Evolutionary conservation across 2,329 filamentous ascomycete species (phyloP), one percentile per base, ranked within the genome.

Genomic region (Leptographium radiaticola): DNA sequence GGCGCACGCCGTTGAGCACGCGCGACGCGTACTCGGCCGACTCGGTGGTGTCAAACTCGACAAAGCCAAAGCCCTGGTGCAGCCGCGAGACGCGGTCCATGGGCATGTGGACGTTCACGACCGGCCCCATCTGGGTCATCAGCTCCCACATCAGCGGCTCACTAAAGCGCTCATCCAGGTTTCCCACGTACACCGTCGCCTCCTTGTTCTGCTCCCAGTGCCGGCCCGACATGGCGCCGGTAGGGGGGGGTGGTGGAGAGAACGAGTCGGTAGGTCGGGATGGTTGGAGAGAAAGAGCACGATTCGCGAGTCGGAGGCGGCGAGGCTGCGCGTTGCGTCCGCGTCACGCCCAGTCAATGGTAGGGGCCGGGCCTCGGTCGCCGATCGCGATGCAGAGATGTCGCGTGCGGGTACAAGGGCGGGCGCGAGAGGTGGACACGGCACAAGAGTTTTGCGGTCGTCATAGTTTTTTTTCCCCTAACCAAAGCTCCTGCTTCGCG

Each of bases 31-130:
- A 98, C 67, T 97, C 93, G 63, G 93, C 93, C 69, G 96, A 93
- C 64, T 89, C 84, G 67, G 95, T 89, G 61, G 86, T 90, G 65
- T 89, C 91, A 70, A 96, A 98, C 71, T 98, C 93, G 70, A 98
- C 93, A 71, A 98, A 98, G 63, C 93, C 93, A 75, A 96, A 98
- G 62, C 93, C 93, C 71, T 97, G 93, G 69, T 98, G 93, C 55
- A 84, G 86, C 66, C 96, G 89, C 48, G 93, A 96, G 62, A 98
- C 93, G 68, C 93, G 88, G 70, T 98, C 93, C 75, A 96, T 95
- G 54, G 93, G 93, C 66, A 98, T 83, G 72, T 98, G 93, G 59
- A 98, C 91, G 71, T 97, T 97, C 66, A 95, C 88, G 63, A 98
- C 94, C 62, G 91, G 90, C 53, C 93, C 93, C 67, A 90, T 89